A percentile compares a stretch with the other conserved stretches of the same genome.
Evolutionary conservation across 306 rosid species (phyloP).

Genomic region (Malus asiatica): DNA sequence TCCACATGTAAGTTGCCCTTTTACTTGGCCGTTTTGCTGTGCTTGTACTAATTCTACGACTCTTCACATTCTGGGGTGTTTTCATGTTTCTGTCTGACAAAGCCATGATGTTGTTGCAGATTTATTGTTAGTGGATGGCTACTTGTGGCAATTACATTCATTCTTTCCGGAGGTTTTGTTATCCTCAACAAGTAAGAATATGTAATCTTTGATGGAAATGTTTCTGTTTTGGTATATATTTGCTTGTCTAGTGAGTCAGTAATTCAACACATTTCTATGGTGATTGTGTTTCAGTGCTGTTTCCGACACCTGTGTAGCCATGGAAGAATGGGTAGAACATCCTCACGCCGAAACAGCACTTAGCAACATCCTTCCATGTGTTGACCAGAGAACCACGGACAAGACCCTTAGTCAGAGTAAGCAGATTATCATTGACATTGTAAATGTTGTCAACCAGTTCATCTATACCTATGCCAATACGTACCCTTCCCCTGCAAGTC

Average conservation of each 20-base stretch:
- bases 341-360: constrained; percentile 90
- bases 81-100: constrained; percentile 18
- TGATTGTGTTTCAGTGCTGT: constrained; percentile 46
- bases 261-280: background rate
- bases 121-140: constrained; percentile 90
- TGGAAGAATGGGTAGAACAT: constrained; percentile 91
- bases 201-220: background rate
- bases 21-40: background rate
- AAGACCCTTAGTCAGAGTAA: constrained; percentile 76
- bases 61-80: background rate
- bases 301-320: constrained; percentile 81
- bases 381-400: constrained; percentile 76
- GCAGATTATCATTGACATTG: constrained; percentile 54
- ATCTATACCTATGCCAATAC: constrained; percentile 60
- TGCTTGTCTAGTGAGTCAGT: background rate
- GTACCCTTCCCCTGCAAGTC: constrained; percentile 26
- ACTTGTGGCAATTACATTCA: constrained; percentile 73
- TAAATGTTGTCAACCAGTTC: constrained; percentile 55
- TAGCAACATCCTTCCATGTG: constrained; percentile 85
- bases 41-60: background rate
- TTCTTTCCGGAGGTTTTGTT: constrained; percentile 85
- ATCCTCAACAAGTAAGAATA: constrained; percentile 75
- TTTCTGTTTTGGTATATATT: background rate
- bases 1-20: constrained; percentile 61
- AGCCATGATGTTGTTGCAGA: constrained; percentile 45